phyloP scores from a whole-genome alignment of 2,329 filamentous ascomycete species.

The Fusarium sp. region DNA sequence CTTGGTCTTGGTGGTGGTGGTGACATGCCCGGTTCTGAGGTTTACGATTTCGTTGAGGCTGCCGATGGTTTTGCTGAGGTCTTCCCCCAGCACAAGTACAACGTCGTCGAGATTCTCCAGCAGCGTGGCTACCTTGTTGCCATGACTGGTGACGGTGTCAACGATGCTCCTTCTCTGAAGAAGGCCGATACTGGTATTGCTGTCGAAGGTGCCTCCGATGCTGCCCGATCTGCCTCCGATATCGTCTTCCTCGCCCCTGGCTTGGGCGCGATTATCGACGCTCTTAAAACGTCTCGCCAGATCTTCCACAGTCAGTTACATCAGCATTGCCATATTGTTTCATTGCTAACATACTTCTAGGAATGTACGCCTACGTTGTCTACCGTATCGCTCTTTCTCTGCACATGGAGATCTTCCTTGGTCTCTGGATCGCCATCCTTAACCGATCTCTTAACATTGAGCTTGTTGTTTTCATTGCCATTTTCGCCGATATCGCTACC shows the following conservation, averaged over 20 bases:
- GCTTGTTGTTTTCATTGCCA: slow-evolving; percentile 91
- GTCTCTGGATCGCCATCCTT: slow-evolving; percentile 90
- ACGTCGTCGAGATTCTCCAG: slow-evolving; percentile 84
- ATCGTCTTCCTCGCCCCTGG: slow-evolving; percentile 94
- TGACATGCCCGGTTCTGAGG: slow-evolving; percentile 93
- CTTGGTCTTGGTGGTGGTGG: slow-evolving; percentile 90
- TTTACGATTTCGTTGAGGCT: slow-evolving; percentile 95
- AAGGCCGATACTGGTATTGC: slow-evolving; percentile 98
- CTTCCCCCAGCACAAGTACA: slow-evolving; percentile 91
- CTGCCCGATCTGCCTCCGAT: slow-evolving; percentile 89
- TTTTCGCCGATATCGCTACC: slow-evolving; percentile 93
- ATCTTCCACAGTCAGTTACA: slow-evolving; percentile 88
- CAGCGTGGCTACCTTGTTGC: slow-evolving; percentile 93
- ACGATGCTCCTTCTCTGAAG: slow-evolving; percentile 91
- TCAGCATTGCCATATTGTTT: no score
- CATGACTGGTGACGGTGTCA: slow-evolving; percentile 97
- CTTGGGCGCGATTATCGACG: slow-evolving; percentile 92
- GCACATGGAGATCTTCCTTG: slow-evolving; percentile 91
- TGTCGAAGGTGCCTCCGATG: slow-evolving; percentile 91
- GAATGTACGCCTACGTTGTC: slow-evolving; percentile 95
- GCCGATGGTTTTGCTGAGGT: slow-evolving; percentile 96
- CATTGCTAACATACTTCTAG: no score
- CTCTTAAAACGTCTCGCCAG: slow-evolving; percentile 88
- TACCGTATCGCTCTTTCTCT: slow-evolving; percentile 94
- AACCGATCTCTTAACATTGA: slow-evolving; percentile 88